Evolutionary conservation across 2,329 filamentous ascomycete species (phyloP), one percentile per base, ranked within the genome.

Genomic region (Talaromyces verruculosus): DNA sequence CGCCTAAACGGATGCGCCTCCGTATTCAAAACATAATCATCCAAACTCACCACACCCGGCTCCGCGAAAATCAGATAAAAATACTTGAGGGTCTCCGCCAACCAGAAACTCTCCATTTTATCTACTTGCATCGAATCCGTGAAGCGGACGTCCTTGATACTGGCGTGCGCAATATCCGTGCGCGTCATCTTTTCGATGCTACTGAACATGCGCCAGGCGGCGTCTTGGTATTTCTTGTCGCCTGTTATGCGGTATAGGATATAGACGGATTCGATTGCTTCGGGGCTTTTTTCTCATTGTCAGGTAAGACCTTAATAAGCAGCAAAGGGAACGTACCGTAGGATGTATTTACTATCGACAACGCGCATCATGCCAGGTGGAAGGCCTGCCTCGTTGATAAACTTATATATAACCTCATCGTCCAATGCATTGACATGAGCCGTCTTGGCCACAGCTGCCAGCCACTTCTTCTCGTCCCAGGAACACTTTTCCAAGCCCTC

Each of bases 261-360:
- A 73, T 88, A 88, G 2, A 88, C 81, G n/a, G 82, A 85, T 72
- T 88, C 86, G 53, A 88, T 86, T 2, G 85, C 85, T 73, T 88
- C 86, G 0, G 86, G 80, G 68, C 75, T 80, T 67, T 30, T 11
- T n/a, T n/a, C n/a, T 5, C 11, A 30, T 37, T 55, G 30, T 39
- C 4, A 47, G 47, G 8, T 53, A 10, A 45, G 19, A 10, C 7
- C 30, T 33, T 33, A 33, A 33, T 35, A n/a, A 45, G 39, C 15
- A 35, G 10, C 10, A n/a, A 41, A 35, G 8, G 19, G 15, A 30
- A 66, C 67, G n/a, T 15, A 69, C 67, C 67, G 63, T 19, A 69
- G 59, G n/a, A 69, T 68, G 19, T 69, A 69, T 55, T 59, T 57
- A 13, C 37, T 2, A 57, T 69, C 67, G 13, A 41, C 45, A 25